phyloP scores from a whole-genome alignment of 805 yeast genomes.

The Candida nanaspora region DNA sequence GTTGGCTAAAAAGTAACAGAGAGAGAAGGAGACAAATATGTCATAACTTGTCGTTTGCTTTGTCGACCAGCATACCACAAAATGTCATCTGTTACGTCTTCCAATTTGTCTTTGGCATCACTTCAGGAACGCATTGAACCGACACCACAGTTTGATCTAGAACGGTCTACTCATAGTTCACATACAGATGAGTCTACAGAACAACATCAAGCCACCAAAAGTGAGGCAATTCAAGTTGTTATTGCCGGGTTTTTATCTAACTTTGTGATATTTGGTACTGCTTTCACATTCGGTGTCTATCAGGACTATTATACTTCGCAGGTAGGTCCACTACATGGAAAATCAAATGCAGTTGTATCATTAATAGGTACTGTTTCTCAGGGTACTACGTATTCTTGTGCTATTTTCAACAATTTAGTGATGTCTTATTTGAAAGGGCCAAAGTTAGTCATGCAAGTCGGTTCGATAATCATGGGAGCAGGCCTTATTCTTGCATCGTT shows the following conservation, averaged over 20 bases:
- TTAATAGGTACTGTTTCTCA: slow-evolving; percentile 28
- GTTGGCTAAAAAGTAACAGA: too few species aligned
- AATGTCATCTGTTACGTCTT: too few species aligned
- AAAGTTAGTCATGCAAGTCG: slow-evolving; percentile 20
- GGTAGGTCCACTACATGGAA: slow-evolving; percentile 22
- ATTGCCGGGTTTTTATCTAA: slow-evolving; percentile 7
- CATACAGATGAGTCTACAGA: too few species aligned
- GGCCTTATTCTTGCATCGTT: slow-evolving; percentile 25
- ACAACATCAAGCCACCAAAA: too few species aligned
- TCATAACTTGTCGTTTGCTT: too few species aligned
- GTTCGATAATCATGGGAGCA: slow-evolving; percentile 19
- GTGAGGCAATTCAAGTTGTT: neutral
- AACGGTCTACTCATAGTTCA: too few species aligned
- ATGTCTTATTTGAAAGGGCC: slow-evolving; percentile 12
- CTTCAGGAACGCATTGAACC: too few species aligned
- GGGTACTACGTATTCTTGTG: slow-evolving; percentile 23
- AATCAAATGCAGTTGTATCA: slow-evolving; percentile 23
- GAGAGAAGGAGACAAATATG: too few species aligned
- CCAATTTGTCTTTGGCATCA: too few species aligned
- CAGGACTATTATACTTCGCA: slow-evolving; percentile 27
- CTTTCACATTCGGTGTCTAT: slow-evolving; percentile 30
- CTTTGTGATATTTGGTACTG: slow-evolving; percentile 29
- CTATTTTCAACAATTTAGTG: slow-evolving; percentile 11
- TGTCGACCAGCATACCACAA: too few species aligned
- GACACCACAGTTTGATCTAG: too few species aligned